phyloP scores from a whole-genome alignment of 805 yeast genomes.

The Wickerhamiella qilinensis region DNA sequence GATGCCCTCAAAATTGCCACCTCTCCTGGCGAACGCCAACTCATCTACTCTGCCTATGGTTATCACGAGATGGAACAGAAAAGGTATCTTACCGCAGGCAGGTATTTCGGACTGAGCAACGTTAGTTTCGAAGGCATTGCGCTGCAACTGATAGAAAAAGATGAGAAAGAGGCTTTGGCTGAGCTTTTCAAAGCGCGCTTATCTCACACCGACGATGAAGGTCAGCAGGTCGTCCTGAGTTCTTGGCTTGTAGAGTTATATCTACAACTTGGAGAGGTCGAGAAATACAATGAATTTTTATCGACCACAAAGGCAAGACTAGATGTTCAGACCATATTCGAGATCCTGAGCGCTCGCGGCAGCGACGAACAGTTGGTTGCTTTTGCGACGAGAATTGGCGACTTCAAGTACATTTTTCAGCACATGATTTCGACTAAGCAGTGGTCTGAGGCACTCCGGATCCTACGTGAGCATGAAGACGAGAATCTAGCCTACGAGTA shows the following conservation, averaged over 20 bases:
- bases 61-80: constrained; percentile 26
- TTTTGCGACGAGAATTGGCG: constrained; percentile 53
- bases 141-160: constrained; percentile 32
- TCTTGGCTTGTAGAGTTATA: constrained; percentile 52
- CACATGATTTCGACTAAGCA: constrained; percentile 45
- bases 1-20: constrained; percentile 29
- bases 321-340: constrained; percentile 57
- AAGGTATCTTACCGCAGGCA: constrained; percentile 27
- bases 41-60: constrained; percentile 40
- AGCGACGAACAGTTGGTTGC: constrained; percentile 44
- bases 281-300: constrained; percentile 24
- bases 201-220: constrained; percentile 14
- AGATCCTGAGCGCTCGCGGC: constrained; percentile 52
- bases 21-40: constrained; percentile 23
- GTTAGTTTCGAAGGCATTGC: constrained; percentile 59
- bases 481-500: constrained; percentile 42
- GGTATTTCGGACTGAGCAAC: constrained; percentile 42
- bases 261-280: constrained; percentile 22
- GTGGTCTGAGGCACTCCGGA: constrained; percentile 59
- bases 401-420: constrained; percentile 50
- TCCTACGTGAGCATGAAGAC: constrained; percentile 29
- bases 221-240: constrained; percentile 38
- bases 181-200: constrained; percentile 11
- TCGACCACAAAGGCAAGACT: constrained; percentile 17
- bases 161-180: constrained; percentile 27